Evolutionary conservation across 176 grass and related monocot genomes (phyloP), one percentile per base, ranked within the genome.

Genomic region (Oryza coarctata): DNA sequence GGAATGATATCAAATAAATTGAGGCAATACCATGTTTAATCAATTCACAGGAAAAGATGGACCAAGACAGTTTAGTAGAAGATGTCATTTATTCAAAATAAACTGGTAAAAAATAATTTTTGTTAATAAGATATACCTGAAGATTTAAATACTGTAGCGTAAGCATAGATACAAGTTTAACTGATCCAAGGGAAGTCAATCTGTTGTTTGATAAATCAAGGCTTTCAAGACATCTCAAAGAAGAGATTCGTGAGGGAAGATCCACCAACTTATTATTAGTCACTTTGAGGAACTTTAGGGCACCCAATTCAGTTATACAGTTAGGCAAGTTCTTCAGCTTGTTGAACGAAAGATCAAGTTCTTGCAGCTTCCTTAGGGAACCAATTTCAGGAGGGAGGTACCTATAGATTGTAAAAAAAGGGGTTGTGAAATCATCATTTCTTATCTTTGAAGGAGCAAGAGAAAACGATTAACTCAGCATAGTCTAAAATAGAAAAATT

Each of bases 261-360:
- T 99, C 93, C 20, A 86, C 85, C 80, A 99, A 79, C 80, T 99
- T 99, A 92, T 99, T 99, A 73, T 95, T 93, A 61, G 90, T 90
- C 76, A 99, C 86, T 90, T 94, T 99, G 67, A 99, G 81, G 76
- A 88, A 84, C 80, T 69, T 89, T 58, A 99, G 76, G 49, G 89
- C 83, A 80, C 74, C 77, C 62, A 93, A 80, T 39, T 93, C 89
- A 39, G 86, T 84, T 83, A 99, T 94, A 88, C 81, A 88, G 71
- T 91, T 93, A 84, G 93, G 93, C 17, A 95, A 94, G 73, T 82
- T 91, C 87, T 99, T 99, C 79, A 99, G 65, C 86, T 99, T 99
- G 82, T 99, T 99, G 86, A 93, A 99, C 38, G 96, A 99, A 38
- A 99, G 82, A 90, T 99, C 93, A 47, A 99, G 88, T 71, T 99